These are phyloP conservation scores for Nitzschia inconspicua DNA, from an alignment of 108 stramenopile species.

Conservation along the genomic window DNA sequence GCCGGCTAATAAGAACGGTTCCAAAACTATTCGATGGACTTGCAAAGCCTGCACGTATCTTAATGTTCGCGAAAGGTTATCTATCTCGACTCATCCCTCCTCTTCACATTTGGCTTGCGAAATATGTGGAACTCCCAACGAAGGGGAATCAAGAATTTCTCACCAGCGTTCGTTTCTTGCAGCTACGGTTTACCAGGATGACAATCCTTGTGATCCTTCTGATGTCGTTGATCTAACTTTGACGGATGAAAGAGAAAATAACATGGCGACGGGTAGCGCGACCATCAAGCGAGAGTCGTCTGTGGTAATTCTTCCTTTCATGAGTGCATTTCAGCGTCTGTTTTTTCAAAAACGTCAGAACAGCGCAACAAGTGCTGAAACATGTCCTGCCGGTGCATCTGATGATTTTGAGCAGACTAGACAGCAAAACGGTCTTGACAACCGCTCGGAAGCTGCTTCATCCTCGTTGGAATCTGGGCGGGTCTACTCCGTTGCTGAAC, in stretches of 20 bases:
- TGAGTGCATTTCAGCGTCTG: not conserved
- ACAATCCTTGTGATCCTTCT: not conserved
- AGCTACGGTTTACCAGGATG: too few species aligned
- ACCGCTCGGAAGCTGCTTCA: not conserved
- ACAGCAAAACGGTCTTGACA: not conserved
- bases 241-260: too few species aligned
- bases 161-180: too few species aligned
- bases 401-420: not conserved
- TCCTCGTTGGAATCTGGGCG: not conserved
- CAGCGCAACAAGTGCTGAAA: not conserved
- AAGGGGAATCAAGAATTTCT: too few species aligned
- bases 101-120: not conserved
- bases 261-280: not conserved
- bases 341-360: not conserved
- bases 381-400: not conserved
- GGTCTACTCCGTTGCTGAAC: constrained; percentile 27
- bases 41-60: constrained; percentile 1
- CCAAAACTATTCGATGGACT: not conserved
- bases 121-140: not conserved
- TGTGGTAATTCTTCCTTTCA: not conserved
- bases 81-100: not conserved
- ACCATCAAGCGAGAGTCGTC: not conserved
- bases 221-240: too few species aligned
- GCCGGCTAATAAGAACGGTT: not conserved
- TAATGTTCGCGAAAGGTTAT: not conserved